Conservation (phyloP, 225 moss, liverwort and hornwort species). For the Thuidium tamariscinum region DNA sequence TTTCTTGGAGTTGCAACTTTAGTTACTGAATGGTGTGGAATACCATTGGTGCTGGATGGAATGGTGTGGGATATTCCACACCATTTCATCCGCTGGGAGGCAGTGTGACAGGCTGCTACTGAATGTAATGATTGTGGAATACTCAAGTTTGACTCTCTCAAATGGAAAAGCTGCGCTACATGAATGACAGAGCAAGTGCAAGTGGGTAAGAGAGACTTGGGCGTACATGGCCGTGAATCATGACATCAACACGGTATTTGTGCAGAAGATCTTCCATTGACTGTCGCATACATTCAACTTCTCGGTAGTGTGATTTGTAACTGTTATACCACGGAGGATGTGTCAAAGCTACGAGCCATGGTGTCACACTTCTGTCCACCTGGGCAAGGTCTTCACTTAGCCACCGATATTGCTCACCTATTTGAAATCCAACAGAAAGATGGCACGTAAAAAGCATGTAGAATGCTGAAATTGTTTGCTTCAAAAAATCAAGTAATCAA, state of each 20-base stretch:
- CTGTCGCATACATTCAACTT: conserved; percentile 75
- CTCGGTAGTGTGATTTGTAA: conserved; percentile 70
- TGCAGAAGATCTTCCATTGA: conserved; percentile 63
- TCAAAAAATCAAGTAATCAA: background rate
- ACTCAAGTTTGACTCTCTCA: background rate
- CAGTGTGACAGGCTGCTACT: too few relatives aligned
- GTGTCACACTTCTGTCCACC: conserved; percentile 61
- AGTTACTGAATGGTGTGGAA: too few relatives aligned
- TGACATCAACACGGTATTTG: conserved; percentile 49
- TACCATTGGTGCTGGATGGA: too few relatives aligned
- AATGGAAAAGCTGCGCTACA: too few relatives aligned
- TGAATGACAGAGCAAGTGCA: background rate
- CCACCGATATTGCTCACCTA: conserved; percentile 75
- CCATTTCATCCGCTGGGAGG: too few relatives aligned
- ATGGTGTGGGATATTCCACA: too few relatives aligned
- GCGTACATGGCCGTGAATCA: conserved; percentile 63
- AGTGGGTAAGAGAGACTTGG: background rate
- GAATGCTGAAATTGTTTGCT: too few relatives aligned
- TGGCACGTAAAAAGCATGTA: background rate
- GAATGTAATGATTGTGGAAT: too few relatives aligned
- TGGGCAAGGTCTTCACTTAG: conserved; percentile 47
- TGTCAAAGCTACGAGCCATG: conserved; percentile 62
- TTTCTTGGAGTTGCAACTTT: too few relatives aligned
- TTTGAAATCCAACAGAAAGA: background rate
- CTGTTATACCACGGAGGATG: conserved; percentile 90